Percentiles rank a stretch among this genome's conserved stretches.
These are phyloP conservation scores for Penicillium sp. DNA, from an alignment of 2,329 filamentous ascomycete genomes.

Conservation along the genomic window DNA sequence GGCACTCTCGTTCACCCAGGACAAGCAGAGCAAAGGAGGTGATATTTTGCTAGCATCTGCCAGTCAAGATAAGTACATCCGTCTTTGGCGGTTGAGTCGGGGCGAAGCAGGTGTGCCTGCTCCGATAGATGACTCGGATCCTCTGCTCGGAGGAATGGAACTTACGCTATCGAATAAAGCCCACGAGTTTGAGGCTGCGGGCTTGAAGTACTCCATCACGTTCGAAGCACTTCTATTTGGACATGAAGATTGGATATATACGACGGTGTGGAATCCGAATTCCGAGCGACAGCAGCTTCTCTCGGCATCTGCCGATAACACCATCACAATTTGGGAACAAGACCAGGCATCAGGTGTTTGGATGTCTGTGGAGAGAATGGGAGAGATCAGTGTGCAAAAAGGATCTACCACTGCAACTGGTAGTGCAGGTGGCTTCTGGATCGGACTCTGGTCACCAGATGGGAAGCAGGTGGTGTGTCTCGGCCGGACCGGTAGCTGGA, in stretches of 20 bases:
- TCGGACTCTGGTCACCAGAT: constrained; percentile 81
- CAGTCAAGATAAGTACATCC: constrained; percentile 95
- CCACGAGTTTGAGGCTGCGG: constrained; percentile 64
- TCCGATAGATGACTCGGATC: constrained; percentile 33
- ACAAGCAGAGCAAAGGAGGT: constrained; percentile 52
- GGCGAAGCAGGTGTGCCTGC: constrained; percentile 60
- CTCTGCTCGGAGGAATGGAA: constrained; percentile 46
- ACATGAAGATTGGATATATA: constrained; percentile 98
- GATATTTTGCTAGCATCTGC: constrained; percentile 85
- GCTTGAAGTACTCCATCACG: constrained; percentile 70
- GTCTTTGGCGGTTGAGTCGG: constrained; percentile 80
- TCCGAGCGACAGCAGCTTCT: constrained; percentile 65
- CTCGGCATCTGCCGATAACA: constrained; percentile 92
- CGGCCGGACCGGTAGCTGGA: constrained; percentile 89
- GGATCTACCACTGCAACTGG: constrained; percentile 95
- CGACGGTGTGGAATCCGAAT: constrained; percentile 66
- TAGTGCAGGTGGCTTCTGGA: constrained; percentile 95
- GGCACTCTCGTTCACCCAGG: constrained; percentile 71
- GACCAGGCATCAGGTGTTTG: constrained; percentile 83
- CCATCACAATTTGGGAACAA: constrained; percentile 85
- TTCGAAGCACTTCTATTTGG: constrained; percentile 92
- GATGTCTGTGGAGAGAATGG: constrained; percentile 79
- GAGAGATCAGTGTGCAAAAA: constrained; percentile 91
- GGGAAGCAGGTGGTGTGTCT: constrained; percentile 73
- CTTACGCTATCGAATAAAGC: constrained; percentile 85